Evolutionary conservation across 805 yeast species (phyloP).

Genomic region (Cyberlindnera subsufficiens): DNA sequence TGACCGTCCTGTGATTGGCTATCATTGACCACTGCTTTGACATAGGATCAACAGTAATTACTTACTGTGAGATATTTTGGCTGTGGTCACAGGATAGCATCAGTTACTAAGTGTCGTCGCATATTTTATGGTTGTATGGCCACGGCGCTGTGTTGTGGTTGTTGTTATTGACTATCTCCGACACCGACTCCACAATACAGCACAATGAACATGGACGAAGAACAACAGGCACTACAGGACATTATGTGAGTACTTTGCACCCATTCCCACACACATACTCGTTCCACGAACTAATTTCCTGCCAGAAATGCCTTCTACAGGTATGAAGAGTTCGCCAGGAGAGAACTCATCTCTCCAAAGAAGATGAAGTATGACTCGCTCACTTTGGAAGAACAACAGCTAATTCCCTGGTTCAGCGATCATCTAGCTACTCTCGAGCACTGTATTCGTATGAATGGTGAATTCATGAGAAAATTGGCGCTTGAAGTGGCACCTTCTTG

Average conservation of each 20-base stretch:
- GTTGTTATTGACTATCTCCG: not conserved
- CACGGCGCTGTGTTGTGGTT: no score
- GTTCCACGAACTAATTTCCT: not conserved
- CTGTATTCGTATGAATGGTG: constrained; percentile 39
- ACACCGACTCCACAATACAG: not conserved
- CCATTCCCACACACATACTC: not conserved
- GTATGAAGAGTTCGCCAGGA: constrained; percentile 31
- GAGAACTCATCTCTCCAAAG: constrained; percentile 28
- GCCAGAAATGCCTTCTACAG: constrained; percentile 21
- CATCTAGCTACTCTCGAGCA: constrained; percentile 35
- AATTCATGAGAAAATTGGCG: constrained; percentile 39
- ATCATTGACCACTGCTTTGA: no score
- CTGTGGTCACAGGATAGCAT: no score
- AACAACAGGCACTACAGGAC: constrained; percentile 6
- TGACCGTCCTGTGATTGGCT: no score
- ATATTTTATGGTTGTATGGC: no score
- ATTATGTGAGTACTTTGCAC: constrained; percentile 2
- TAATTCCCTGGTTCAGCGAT: constrained; percentile 45
- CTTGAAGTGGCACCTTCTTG: constrained; percentile 38
- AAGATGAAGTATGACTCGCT: constrained; percentile 30
- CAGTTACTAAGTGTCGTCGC: no score
- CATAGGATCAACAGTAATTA: no score
- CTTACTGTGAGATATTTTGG: no score
- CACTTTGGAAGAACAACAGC: constrained; percentile 31
- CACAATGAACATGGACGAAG: constrained; percentile 9